Conservation (phyloP, 331 rosid species). For the Malus hybrid region DNA sequence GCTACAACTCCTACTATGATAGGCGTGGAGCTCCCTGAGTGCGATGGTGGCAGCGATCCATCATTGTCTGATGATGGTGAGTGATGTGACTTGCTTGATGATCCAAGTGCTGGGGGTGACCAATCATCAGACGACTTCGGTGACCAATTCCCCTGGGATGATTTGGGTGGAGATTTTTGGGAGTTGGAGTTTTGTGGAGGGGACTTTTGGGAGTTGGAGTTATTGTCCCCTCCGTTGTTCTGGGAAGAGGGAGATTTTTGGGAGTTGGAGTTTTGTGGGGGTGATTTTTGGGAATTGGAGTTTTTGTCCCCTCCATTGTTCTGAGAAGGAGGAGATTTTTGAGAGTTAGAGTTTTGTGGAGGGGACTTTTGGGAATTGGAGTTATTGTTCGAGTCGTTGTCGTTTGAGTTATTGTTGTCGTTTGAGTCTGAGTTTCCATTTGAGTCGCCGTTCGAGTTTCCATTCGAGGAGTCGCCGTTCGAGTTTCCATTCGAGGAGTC, state of each 20-base stretch:
- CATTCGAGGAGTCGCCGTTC: too few relatives aligned
- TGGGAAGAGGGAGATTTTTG: neutral
- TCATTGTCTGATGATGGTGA: slow-evolving; percentile 24
- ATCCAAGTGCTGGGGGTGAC: slow-evolving; percentile 7
- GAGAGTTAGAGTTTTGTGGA: neutral
- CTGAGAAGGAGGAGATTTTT: neutral
- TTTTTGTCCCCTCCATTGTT: neutral
- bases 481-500: too few relatives aligned
- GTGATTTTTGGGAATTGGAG: neutral
- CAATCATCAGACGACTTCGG: neutral
- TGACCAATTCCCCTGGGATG: slow-evolving; percentile 1
- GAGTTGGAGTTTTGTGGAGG: neutral
- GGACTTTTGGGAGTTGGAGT: neutral
- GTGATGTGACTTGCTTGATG: neutral
- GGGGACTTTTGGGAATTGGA: neutral
- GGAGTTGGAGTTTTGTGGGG: neutral
- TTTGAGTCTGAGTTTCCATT: neutral
- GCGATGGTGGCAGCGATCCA: neutral
- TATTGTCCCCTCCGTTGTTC: neutral
- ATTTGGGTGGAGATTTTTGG: neutral
- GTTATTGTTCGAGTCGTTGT: neutral
- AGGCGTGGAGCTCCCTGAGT: neutral
- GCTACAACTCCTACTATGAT: slow-evolving; percentile 40
- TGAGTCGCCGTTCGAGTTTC: neutral
- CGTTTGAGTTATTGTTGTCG: too few relatives aligned